Evolutionary conservation across 148 eudicot genomes (phyloP).

Genomic region (Rhododendron henanense): DNA sequence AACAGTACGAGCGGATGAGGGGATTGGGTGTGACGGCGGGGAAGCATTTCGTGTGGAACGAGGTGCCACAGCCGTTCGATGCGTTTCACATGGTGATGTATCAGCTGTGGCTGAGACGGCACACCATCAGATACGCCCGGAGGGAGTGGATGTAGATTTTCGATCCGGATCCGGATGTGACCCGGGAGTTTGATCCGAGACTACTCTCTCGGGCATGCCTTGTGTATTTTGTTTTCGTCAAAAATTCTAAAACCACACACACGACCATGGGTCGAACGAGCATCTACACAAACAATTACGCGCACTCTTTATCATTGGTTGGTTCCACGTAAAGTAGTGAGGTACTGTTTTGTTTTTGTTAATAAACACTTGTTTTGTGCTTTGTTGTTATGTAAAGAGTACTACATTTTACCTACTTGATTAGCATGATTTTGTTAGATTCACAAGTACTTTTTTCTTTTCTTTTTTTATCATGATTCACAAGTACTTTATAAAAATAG

Average conservation of each 20-base stretch:
- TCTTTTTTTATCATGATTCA: too few species aligned
- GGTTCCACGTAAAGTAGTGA: background rate
- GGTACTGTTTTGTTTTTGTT: background rate
- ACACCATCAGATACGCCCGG: constrained; percentile 54
- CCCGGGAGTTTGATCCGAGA: background rate
- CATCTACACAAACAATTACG: too few species aligned
- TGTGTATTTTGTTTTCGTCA: background rate
- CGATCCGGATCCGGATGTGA: background rate
- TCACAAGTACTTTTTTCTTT: too few species aligned
- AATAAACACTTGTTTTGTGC: background rate
- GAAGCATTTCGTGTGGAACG: constrained; percentile 62
- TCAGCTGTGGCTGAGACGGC: constrained; percentile 83
- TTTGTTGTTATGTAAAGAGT: too few species aligned
- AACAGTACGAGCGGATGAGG: constrained; percentile 51
- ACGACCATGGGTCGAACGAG: background rate
- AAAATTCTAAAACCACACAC: background rate
- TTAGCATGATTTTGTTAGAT: too few species aligned
- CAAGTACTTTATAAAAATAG: too few species aligned
- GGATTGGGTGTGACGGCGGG: constrained; percentile 52
- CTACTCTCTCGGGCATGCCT: background rate
- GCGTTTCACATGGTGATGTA: constrained; percentile 88
- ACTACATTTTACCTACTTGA: too few species aligned
- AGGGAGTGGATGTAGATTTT: constrained; percentile 20
- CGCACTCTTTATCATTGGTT: background rate
- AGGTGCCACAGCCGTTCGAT: constrained; percentile 53